Evolutionary conservation across 192 early-diverging fungal genomes (phyloP).

Genomic region (Lobosporangium transversale): DNA sequence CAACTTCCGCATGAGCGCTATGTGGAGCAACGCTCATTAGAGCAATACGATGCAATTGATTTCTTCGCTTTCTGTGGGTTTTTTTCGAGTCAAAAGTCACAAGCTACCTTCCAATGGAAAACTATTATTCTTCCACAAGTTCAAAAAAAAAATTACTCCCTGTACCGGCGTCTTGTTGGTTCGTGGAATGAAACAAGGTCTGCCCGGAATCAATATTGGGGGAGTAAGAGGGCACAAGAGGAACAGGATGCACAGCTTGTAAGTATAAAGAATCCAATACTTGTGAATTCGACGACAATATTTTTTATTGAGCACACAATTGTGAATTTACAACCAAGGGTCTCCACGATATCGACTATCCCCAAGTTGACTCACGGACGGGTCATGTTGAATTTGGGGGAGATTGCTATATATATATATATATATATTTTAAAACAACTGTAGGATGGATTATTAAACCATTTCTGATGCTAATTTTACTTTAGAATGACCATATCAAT

Average conservation of each 20-base stretch:
- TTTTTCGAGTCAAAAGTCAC: constrained; percentile 1
- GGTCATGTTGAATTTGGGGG: too few relatives aligned
- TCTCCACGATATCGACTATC: too few relatives aligned
- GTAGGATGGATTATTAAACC: too few relatives aligned
- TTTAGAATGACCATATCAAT: constrained; percentile 22
- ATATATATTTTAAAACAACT: too few relatives aligned
- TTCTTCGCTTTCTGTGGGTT: constrained; percentile 21
- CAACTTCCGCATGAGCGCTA: constrained; percentile 7
- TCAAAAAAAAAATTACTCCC: background rate
- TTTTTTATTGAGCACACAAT: too few relatives aligned
- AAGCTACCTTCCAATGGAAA: constrained; percentile 21
- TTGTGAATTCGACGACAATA: too few relatives aligned
- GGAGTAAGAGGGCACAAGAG: background rate
- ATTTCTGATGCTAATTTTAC: too few relatives aligned
- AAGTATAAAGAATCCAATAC: too few relatives aligned
- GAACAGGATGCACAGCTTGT: constrained; percentile 9
- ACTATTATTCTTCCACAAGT: constrained; percentile 13
- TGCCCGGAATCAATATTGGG: constrained; percentile 11
- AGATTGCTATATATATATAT: too few relatives aligned
- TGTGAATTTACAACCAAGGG: too few relatives aligned
- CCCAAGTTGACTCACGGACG: too few relatives aligned
- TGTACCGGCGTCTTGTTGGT: constrained; percentile 15
- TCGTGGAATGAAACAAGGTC: too few relatives aligned
- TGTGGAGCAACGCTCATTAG: constrained; percentile 17
- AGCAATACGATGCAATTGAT: constrained; percentile 15